A percentile compares a stretch with the other conserved stretches of the same genome.
Conservation (phyloP, 495 filamentous ascomycete species). For the Tuber melanosporum region DNA sequence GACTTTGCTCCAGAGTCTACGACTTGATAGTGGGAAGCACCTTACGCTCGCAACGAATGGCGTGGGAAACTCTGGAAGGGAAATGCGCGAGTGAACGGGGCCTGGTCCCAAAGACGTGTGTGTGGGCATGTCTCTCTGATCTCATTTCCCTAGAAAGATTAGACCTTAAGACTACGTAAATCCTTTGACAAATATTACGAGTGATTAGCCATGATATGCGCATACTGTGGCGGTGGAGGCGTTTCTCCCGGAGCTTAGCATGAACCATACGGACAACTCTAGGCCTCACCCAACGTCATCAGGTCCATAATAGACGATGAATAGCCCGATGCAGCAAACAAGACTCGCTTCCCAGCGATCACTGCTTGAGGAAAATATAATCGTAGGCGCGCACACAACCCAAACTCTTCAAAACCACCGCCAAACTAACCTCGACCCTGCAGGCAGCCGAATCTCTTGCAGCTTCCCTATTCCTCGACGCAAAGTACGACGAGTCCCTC, state of each 20-base stretch:
- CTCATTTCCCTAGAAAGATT: not conserved
- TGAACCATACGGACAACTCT: not conserved
- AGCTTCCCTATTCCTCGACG: slow-evolving; percentile 46
- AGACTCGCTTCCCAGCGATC: not conserved
- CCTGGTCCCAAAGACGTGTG: not conserved
- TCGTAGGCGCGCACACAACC: not conserved
- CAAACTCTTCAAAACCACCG: not conserved
- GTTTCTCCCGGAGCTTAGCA: not conserved
- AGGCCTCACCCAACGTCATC: not conserved
- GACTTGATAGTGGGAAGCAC: too few species aligned
- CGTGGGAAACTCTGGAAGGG: not conserved
- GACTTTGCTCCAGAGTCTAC: too few species aligned
- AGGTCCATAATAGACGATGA: not conserved
- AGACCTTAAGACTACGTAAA: not conserved
- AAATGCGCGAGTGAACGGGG: not conserved
- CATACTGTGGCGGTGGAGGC: not conserved
- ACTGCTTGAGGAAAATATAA: not conserved
- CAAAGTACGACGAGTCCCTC: slow-evolving; percentile 61
- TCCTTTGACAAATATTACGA: not conserved
- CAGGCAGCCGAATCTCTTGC: slow-evolving; percentile 32
- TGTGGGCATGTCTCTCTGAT: not conserved
- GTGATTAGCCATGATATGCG: not conserved
- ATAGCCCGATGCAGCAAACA: not conserved
- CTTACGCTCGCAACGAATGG: too few species aligned
- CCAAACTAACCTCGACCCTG: not conserved